Conservation (phyloP, 164 flowering plant species). For the Liriodendron chinense region DNA sequence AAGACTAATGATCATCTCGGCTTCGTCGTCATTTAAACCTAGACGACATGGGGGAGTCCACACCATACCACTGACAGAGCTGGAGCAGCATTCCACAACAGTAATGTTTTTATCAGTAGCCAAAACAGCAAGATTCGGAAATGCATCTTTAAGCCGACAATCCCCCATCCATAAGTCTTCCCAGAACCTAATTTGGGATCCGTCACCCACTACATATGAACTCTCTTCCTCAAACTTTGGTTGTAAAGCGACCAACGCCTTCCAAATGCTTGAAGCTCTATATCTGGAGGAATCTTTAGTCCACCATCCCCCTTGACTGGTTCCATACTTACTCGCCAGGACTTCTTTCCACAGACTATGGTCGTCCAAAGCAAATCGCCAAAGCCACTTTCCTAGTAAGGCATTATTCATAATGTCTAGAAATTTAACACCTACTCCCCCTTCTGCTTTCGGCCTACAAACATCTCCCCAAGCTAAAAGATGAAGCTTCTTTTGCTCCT, state of each 20-base stretch:
- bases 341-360: not conserved
- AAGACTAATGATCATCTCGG: too few relatives aligned
- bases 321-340: too few relatives aligned
- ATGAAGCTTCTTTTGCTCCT: not conserved
- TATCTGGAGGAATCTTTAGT: not conserved
- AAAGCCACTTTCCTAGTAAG: not conserved
- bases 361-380: not conserved
- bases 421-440: not conserved
- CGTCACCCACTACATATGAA: not conserved
- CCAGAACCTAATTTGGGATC: not conserved
- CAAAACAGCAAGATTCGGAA: not conserved
- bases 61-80: too few relatives aligned
- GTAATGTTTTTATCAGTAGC: too few relatives aligned
- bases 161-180: not conserved
- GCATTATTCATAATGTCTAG: not conserved
- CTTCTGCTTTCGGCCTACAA: not conserved
- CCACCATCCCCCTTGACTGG: not conserved
- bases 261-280: not conserved
- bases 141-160: not conserved
- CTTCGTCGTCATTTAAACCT: too few relatives aligned
- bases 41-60: too few relatives aligned
- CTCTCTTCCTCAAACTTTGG: not conserved
- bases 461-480: not conserved
- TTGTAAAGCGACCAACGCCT: not conserved
- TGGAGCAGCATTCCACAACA: too few relatives aligned